Evolutionary conservation across 164 flowering plant genomes (phyloP), one percentile per base, ranked within the genome.

Genomic region (Stephania cephalantha): DNA sequence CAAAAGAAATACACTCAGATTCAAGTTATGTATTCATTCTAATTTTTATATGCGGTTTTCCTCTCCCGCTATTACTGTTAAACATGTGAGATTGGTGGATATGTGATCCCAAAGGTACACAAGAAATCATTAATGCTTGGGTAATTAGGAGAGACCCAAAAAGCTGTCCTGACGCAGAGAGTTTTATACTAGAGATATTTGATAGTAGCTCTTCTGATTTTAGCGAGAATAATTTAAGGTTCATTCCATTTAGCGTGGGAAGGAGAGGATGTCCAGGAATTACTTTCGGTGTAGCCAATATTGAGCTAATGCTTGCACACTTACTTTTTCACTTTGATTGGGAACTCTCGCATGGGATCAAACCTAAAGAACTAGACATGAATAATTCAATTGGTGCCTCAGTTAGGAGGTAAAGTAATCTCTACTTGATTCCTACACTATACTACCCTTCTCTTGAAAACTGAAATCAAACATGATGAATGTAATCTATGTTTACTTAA

Each of bases 211-310:
- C 73, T 3, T 44, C 72, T 69, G 82, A 82, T 75, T 79, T 31
- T 20, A 79, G 70, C 20, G 78, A 82, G 2, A 69, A 17, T 10
- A 55, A 73, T 69, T 82, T 79, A 70, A 74, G 77, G 22, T 72
- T 53, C 30, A 68, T 75, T 1, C 84, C 66, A 61, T 61, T 61
- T 61, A 25, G 66, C 80, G 76, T 76, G 29, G 82, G 84, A 13
- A 76, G 84, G 78, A 79, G 82, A 58, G 72, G 76, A 29, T 82
- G 84, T 53, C 82, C 80, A 1, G 79, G 79, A 10, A 77, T 79
- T 8, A 13, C 20, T 9, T 79, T 79, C 46, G 79, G 48, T 6
- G 13, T 65, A 30, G 58, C 78, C 18, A 64, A n/a, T 42, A 44
- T 79, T 20, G 79, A 74, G 64, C 78, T 79, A 64, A 46, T 71